Base-by-base conservation (phyloP, 768 basidiomycete species). In the Hygrophoropsis aurantiaca region DNA sequence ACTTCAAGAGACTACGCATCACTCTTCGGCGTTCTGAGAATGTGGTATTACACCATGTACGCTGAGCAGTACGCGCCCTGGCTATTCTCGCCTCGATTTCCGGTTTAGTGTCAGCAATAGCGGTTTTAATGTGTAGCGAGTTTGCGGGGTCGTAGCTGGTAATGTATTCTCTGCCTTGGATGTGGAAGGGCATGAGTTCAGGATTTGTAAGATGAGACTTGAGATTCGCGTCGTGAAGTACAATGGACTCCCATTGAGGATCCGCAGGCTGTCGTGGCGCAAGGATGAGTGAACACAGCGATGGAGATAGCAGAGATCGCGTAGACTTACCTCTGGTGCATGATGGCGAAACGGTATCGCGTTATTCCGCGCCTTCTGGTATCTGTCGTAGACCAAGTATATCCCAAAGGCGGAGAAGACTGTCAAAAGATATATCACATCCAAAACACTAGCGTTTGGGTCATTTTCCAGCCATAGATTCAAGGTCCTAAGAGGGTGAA, bases 61-160 rank as follows among this genome's bases (percentile, higher is more conserved):
- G 69, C 62, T 93, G 91, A 1, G 93, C 91, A 0, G 62, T 55
- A 11, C 73, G 70, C 0, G 94, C 91, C 21, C 60, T 68, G 7
- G 56, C 49, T 52, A 99, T 89, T 65, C 91, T 93, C n/a, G 59
- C 55, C 16, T 72, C 68, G 32, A 98, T 95, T 53, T 90, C 85
- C 11, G 67, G 72, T 33, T 74, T 75, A 50, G 81, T 78, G 58
- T 94, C 90, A 1, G 94, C 87, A 5, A 90, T 70, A 44, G 83
- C 65, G 0, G 93, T 94, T 33, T 72, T 79, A 41, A 97, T 74
- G 57, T 94, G 92, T 33, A 87, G 74, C 18, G 84, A 85, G 11
- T 90, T 94, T 3, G 93, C 84, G 11, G 95, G 95, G 65, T 97
- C 95, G 57, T 82, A 98, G 61, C 86, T 85, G 2, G 95, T 98